These are phyloP conservation scores for Starmerella geochares DNA, from an alignment of 805 yeast species.

Conservation along the genomic window DNA sequence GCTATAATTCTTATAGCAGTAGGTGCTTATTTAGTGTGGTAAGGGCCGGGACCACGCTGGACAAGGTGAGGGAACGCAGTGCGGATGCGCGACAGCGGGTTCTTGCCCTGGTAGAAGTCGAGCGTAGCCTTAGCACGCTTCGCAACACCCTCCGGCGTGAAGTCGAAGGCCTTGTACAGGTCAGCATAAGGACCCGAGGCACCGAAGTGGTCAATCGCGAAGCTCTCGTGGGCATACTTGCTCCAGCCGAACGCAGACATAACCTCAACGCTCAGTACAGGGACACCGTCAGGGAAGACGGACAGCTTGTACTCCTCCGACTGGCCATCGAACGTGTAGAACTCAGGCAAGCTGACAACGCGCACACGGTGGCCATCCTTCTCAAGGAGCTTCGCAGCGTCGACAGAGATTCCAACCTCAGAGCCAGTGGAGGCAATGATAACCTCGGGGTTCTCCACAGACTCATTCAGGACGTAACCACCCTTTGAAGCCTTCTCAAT, in stretches of 20 bases:
- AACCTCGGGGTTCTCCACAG: slow-evolving; percentile 52
- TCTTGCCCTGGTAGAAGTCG: slow-evolving; percentile 68
- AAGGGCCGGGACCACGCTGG: slow-evolving; percentile 29
- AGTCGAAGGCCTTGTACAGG: slow-evolving; percentile 74
- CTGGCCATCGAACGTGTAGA: slow-evolving; percentile 81
- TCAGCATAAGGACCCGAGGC: slow-evolving; percentile 84
- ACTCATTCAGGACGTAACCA: slow-evolving; percentile 69
- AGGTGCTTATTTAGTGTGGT: slow-evolving; percentile 10
- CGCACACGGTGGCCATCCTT: slow-evolving; percentile 60
- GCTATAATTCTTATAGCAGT: no score
- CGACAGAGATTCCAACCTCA: slow-evolving; percentile 75
- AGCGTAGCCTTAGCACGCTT: slow-evolving; percentile 71
- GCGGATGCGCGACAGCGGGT: slow-evolving; percentile 62
- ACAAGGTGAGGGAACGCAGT: slow-evolving; percentile 24
- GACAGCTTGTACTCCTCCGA: slow-evolving; percentile 65
- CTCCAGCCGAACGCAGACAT: slow-evolving; percentile 87
- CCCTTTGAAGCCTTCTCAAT: slow-evolving; percentile 89
- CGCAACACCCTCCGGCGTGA: slow-evolving; percentile 89
- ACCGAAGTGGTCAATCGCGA: slow-evolving; percentile 93
- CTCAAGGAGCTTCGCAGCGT: slow-evolving; percentile 62
- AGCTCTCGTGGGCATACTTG: slow-evolving; percentile 90
- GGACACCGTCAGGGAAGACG: slow-evolving; percentile 90
- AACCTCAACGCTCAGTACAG: slow-evolving; percentile 89
- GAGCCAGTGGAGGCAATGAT: slow-evolving; percentile 88
- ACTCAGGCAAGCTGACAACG: slow-evolving; percentile 89